Evolutionary conservation across 73 alveolate species (phyloP).

Genomic region (Tetrahymena thermophila): DNA sequence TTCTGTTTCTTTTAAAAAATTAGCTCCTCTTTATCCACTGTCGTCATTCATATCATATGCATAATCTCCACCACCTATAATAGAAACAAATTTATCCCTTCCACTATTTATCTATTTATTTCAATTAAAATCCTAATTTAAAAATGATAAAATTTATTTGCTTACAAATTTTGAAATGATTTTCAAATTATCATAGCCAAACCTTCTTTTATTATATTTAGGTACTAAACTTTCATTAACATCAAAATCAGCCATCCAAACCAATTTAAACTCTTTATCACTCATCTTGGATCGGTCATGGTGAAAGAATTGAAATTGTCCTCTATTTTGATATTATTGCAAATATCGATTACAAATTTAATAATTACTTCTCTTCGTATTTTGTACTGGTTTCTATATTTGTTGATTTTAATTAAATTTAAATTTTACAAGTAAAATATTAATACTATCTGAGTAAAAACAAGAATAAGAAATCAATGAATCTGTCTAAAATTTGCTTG

Average conservation of each 20-base stretch:
- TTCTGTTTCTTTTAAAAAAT: background rate
- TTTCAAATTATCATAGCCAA: background rate
- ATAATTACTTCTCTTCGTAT: background rate
- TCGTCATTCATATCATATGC: background rate
- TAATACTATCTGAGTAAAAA: background rate
- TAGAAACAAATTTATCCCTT: background rate
- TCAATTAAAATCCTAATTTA: background rate
- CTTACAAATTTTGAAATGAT: background rate
- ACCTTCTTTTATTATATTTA: background rate
- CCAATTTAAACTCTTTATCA: background rate
- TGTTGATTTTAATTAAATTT: background rate
- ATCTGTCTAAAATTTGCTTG: background rate
- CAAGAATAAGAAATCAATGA: background rate
- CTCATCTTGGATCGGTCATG: background rate
- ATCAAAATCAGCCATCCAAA: background rate
- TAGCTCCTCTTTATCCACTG: background rate
- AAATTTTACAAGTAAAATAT: background rate
- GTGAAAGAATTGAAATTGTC: background rate
- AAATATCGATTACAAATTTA: background rate
- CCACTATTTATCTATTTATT: background rate
- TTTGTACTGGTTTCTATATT: background rate
- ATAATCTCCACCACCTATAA: background rate
- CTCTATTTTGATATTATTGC: background rate
- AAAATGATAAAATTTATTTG: background rate
- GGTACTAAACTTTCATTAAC: background rate